phyloP scores from a whole-genome alignment of 2,329 filamentous ascomycete species.

The Balansia obtecta region DNA sequence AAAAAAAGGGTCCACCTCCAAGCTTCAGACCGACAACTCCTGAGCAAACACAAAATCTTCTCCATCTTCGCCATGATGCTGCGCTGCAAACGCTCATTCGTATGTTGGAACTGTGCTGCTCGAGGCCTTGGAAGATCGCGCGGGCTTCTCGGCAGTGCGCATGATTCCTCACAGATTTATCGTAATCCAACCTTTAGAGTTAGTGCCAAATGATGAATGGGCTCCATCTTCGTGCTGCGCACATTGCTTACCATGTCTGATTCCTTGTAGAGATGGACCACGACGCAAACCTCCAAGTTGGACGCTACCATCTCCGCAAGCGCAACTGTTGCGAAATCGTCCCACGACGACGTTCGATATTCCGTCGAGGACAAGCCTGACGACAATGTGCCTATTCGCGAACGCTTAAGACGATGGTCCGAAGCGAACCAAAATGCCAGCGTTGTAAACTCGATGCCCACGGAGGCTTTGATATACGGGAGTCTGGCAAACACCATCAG shows the following conservation, averaged over 20 bases:
- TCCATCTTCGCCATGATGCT: slow-evolving; percentile 16
- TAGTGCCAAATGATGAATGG: slow-evolving; percentile 3
- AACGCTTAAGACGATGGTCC: slow-evolving; percentile 30
- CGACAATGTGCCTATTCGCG: slow-evolving; percentile 21
- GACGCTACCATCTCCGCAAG: neutral
- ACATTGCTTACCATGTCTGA: neutral
- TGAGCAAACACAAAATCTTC: neutral
- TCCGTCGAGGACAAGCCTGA: neutral
- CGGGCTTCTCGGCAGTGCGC: neutral
- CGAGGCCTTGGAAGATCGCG: neutral
- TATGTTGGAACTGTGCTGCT: slow-evolving; percentile 22
- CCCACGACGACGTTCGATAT: neutral
- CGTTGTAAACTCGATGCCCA: slow-evolving; percentile 10
- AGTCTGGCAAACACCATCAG: slow-evolving; percentile 19
- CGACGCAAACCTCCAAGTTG: slow-evolving; percentile 3
- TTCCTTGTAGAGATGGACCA: slow-evolving; percentile 8
- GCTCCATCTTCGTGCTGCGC: neutral
- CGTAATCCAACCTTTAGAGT: neutral
- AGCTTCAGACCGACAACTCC: neutral
- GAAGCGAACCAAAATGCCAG: slow-evolving; percentile 19
- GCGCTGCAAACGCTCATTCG: slow-evolving; percentile 16
- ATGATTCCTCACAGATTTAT: neutral
- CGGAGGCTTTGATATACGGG: slow-evolving; percentile 15
- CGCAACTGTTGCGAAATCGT: neutral
- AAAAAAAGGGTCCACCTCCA: neutral